Evolutionary conservation across 2,329 filamentous ascomycete genomes (phyloP), one percentile per base, ranked within the genome.

Genomic region (Pseudopithomyces maydicus): DNA sequence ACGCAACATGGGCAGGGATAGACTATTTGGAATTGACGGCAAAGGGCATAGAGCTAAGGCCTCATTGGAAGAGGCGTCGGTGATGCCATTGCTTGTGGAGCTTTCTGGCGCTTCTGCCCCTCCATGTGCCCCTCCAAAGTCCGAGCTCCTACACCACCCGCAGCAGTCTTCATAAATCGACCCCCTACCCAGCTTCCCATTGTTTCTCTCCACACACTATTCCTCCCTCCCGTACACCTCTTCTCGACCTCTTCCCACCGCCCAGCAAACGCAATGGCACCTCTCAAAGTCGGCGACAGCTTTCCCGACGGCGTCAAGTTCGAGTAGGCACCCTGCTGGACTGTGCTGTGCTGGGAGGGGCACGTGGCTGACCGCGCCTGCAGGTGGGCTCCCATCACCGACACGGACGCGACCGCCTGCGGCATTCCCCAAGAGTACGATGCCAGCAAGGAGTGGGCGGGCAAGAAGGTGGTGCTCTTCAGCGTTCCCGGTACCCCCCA

Each of bases 291-390:
- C 75, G 93, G 93, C 74, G 91, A 96, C 77, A 81, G 82, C 75
- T 94, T 98, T 84, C 93, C 93, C 67, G 81, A 87, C 67, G 89
- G 85, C 68, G 88, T 96, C 60, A 82, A 83, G 77, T 97, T 97
- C 84, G 82, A 83, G 86, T 89, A 79, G 70, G 84, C 6, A 44
- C 47, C 48, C 39, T 20, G 36, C 12, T 44, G n/a, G 15, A 17
- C 32, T 2, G 7, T 10, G 10, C 36, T 17, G 45, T 33, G 5
- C 33, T n/a, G 44, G n/a, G n/a, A n/a, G n/a, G n/a, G n/a, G n/a
- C n/a, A n/a, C n/a, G n/a, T 15, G 42, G 15, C 10, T 17, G 1
- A 26, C 26, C 8, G 26, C 26, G 8, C 26, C 26, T 39, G 22
- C 62, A 89, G 87, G 71, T 95, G 93, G 84, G 85, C 95, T 66